Base-by-base conservation (phyloP, 2,329 filamentous ascomycete genomes). In the Colletotrichum plurivorum region DNA sequence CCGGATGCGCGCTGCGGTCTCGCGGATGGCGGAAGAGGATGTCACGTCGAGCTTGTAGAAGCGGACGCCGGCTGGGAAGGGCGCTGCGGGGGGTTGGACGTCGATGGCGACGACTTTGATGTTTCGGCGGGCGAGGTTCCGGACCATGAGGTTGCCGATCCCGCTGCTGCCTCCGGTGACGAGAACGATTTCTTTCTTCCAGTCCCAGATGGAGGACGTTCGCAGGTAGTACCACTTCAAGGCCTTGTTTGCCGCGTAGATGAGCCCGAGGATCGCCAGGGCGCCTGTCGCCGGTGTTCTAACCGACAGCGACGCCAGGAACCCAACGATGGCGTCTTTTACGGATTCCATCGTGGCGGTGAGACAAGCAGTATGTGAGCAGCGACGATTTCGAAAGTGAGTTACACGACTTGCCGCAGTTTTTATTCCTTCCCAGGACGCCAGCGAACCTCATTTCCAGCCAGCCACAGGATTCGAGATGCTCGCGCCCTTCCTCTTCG, bases 1-100 rank as follows among this genome's bases (percentile, higher is more conserved):
- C 52, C 83, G 81, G 71, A 90, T 83, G 3, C 76, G 67, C 7
- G 76, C 72, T 0, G 83, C 84, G 16, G 80, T 80, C 3, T 76
- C 72, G 10, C 78, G 73, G 71, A 89, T 84, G 56, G 48, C 25
- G 12, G n/a, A 20, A 20, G 49, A 36, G 2, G 49, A 55, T 13
- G 59, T 46, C 36, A 58, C 59, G 59, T 63, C 59, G 25, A 53
- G 41, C 25, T 46, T 31, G 25, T 63, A 63, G 39, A 46, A 58
- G 22, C 22, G 22, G 39, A 15, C 49, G 31, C 22, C 16, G 31
- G 48, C 10, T 10, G 59, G 36, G 20, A 62, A n/a, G 0, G 59
- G 48, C 2, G 0, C 9, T 5, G 39, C 27, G 2, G 59, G 59
- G 7, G 46, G 25, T 7, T n/a, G 48, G 36, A 62, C 27, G 59